Evolutionary conservation across 2,329 filamentous ascomycete genomes (phyloP).

Genomic region (Didymella pinodella): DNA sequence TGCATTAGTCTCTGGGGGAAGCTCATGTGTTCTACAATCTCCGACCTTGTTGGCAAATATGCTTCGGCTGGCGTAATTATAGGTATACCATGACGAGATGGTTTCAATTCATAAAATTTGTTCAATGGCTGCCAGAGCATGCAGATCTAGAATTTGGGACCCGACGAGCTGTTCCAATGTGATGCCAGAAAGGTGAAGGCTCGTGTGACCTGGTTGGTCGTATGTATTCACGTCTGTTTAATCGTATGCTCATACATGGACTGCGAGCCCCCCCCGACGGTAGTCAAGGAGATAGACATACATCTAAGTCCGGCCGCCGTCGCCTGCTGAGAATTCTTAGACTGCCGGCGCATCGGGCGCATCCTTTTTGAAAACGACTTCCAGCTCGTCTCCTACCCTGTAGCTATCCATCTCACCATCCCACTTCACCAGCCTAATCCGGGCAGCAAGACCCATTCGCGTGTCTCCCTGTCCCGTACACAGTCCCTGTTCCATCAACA

Average conservation of each 20-base stretch:
- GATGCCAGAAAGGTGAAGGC: background rate
- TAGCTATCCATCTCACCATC: conserved; percentile 42
- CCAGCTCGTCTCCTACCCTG: conserved; percentile 46
- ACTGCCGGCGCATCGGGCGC: background rate
- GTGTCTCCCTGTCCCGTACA: background rate
- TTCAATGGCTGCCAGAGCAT: background rate
- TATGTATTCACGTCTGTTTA: background rate
- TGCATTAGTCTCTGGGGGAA: conserved; percentile 1
- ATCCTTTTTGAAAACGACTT: conserved; percentile 37
- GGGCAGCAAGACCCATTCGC: conserved; percentile 20
- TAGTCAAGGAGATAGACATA: background rate
- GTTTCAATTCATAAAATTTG: conserved; percentile 13
- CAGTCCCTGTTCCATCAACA: conserved; percentile 22
- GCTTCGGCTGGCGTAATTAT: conserved; percentile 16
- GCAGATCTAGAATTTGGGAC: background rate
- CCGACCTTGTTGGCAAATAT: conserved; percentile 4
- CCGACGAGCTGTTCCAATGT: background rate
- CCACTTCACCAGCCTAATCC: conserved; percentile 39
- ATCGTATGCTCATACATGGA: background rate
- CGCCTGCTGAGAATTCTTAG: background rate
- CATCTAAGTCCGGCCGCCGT: background rate
- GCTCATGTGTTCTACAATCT: conserved; percentile 8
- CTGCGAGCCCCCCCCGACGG: background rate
- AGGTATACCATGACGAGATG: conserved; percentile 18
- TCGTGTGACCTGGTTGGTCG: background rate